A percentile compares a stretch with the other conserved stretches of the same genome.
Conservation (phyloP, 169 alveolate genomes). For the Plasmodium gaboni region DNA sequence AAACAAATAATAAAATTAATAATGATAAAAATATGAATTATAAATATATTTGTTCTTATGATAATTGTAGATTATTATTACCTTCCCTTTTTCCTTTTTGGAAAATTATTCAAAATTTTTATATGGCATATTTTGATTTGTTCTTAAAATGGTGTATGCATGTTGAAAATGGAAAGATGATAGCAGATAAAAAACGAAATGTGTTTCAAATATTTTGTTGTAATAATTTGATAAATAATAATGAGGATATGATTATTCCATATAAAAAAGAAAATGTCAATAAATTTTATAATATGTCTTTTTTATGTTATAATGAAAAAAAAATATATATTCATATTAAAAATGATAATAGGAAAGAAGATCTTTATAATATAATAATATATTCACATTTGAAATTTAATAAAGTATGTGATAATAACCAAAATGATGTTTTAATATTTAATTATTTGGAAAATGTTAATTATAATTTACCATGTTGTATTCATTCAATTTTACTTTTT, state of each 20-base stretch:
- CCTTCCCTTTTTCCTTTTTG: too few relatives aligned
- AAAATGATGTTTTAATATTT: slow-evolving; percentile 2
- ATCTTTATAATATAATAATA: neutral
- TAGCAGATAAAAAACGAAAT: neutral
- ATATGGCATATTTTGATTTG: neutral
- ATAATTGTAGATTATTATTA: neutral
- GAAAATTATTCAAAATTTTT: neutral
- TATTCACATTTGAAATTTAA: neutral
- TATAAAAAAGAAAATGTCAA: neutral
- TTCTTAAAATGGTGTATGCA: neutral
- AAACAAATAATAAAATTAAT: neutral
- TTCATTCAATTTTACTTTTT: slow-evolving; percentile 32
- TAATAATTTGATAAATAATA: slow-evolving; percentile 1
- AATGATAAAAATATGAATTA: neutral
- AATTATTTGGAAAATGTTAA: slow-evolving; percentile 19
- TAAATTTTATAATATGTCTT: neutral
- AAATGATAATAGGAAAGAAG: neutral
- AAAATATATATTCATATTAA: neutral
- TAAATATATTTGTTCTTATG: neutral
- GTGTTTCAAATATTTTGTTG: neutral
- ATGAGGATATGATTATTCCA: neutral
- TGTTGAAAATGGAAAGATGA: too few relatives aligned
- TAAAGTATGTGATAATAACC: neutral
- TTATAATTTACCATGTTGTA: slow-evolving; percentile 50
- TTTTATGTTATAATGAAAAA: neutral